Base-by-base conservation (phyloP, 163 green algal species). In the Volvox carteri region DNA sequence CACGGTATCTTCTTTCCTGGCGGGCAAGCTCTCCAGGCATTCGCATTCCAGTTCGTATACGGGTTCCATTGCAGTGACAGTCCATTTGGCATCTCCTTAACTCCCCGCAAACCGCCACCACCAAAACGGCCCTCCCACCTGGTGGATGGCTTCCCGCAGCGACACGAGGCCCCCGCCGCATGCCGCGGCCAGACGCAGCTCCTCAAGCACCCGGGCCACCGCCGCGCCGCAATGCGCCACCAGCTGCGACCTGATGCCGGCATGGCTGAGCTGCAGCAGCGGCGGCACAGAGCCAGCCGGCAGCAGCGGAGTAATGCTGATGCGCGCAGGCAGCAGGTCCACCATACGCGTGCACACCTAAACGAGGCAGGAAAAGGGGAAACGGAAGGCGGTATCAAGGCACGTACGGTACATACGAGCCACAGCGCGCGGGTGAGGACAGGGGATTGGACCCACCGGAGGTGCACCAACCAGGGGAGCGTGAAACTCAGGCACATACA, bases 141-240 rank as follows among this genome's bases (percentile, higher is more conserved):
- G 68, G 48, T 89, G 84, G 23, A 89, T 50, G 11, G 52, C 33
- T 8, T 89, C 84, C 48, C 84, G 23, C 50, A 84, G 50, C 0
- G 68, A 74, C 68, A 89, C 84, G 52, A 67, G 58, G 19, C 33
- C 39, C 30, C 85, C 75, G 18, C 74, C 46, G 60, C 74, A 85
- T 44, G 85, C 85, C 33, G 85, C 85, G n/a, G 85, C 74, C 58
- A 90, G 85, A 35, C 85, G 58, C 74, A 86, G 75, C 85, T 90
- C 74, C 56, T 85, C 73, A 11, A 90, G 76, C 60, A 79, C 74
- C 8, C 58, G 56, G 12, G 74, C 85, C 58, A 90, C 68, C 50
- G 85, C 85, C 2, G 21, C 74, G 41, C 85, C 85, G 70, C 62
- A 76, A 58, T 90, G 85, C 42, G 58, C 58, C 56, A 73, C 42